Conservation (phyloP, 2,329 filamentous ascomycete species). For the Monilinia fructigena region DNA sequence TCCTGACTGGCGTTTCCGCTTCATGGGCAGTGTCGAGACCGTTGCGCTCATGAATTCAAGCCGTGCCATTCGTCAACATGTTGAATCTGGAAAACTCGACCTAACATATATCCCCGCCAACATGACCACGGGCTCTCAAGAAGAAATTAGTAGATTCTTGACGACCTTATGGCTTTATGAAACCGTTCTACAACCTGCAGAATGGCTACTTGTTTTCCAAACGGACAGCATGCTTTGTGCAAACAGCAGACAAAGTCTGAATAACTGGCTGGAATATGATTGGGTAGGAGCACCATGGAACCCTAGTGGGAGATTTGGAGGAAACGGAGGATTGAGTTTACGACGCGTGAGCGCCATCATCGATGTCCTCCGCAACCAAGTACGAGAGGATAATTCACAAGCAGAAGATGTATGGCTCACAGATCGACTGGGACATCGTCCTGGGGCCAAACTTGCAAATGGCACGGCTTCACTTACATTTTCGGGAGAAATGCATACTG, state of each 20-base stretch:
- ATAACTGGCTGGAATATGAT: slow-evolving; percentile 32
- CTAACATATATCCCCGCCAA: slow-evolving; percentile 52
- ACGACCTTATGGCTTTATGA: slow-evolving; percentile 54
- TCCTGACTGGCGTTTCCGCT: slow-evolving; percentile 54
- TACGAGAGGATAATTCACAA: slow-evolving; percentile 46
- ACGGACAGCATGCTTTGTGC: slow-evolving; percentile 56
- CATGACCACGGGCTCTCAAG: slow-evolving; percentile 50
- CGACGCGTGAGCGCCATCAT: slow-evolving; percentile 54
- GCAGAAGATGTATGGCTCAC: slow-evolving; percentile 59
- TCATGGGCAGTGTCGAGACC: slow-evolving; percentile 50
- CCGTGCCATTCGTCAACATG: slow-evolving; percentile 45
- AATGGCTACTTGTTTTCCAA: slow-evolving; percentile 55
- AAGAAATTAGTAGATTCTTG: slow-evolving; percentile 52
- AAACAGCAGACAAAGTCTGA: slow-evolving; percentile 39
- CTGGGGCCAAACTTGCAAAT: slow-evolving; percentile 51
- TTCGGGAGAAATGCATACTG: slow-evolving; percentile 50
- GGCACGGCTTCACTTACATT: slow-evolving; percentile 51
- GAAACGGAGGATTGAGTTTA: slow-evolving; percentile 45
- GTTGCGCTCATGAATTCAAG: slow-evolving; percentile 48
- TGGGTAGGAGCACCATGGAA: slow-evolving; percentile 43
- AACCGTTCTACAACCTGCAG: slow-evolving; percentile 47
- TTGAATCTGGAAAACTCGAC: slow-evolving; percentile 47
- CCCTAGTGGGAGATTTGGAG: slow-evolving; percentile 37
- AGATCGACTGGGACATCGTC: slow-evolving; percentile 51
- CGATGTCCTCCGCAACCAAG: slow-evolving; percentile 51